Evolutionary conservation across 768 basidiomycete species (phyloP), one percentile per base, ranked within the genome.

Genomic region (Cystofilobasidium bisporidii): DNA sequence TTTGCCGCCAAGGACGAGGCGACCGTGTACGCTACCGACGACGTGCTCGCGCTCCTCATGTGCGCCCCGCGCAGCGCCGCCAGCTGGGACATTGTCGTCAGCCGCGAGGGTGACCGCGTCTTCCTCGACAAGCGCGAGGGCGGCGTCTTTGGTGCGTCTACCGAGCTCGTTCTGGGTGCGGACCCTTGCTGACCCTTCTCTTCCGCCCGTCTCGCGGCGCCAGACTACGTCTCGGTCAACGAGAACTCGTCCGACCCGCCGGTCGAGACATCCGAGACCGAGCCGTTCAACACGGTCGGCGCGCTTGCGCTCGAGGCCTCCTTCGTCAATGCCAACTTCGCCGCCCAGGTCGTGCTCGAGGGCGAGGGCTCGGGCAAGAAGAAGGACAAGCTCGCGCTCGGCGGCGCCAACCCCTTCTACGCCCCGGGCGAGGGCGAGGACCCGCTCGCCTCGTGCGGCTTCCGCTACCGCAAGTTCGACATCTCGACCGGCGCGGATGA

Each of bases 291-390:
- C 79, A 85, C 90, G 8, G 89, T 92, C 0, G 89, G 89, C 6
- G 91, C 90, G 0, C 82, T 99, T 32, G 93, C 94, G 0, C 83
- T 98, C 40, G 96, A 99, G 78, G 96, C 96, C 8, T 98, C 93
- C 32, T 98, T 93, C 79, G 91, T 99, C 81, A 98, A 98, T 80
- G 91, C 94, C 76, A 97, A 97, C 78, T 99, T 97, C 74, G 86
- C 88, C 30, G 96, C 94, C 83, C 96, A 99, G 78, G 87, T 89
- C 53, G 94, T 93, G 53, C 81, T 84, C 64, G 91, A 94, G 77
- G 82, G 77, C 36, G 67, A 68, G 61, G 28, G 61, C 10, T 56
- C 61, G 20, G 63, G 40, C 58, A 73, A 81, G 2, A 82, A 83
- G 9, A 83, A 85, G 0, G 79, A 82, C 33, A 80, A 87, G 10